Evolutionary conservation across 106 monocot species (phyloP), one percentile per base, ranked within the genome.

Genomic region (Posidonia australis): DNA sequence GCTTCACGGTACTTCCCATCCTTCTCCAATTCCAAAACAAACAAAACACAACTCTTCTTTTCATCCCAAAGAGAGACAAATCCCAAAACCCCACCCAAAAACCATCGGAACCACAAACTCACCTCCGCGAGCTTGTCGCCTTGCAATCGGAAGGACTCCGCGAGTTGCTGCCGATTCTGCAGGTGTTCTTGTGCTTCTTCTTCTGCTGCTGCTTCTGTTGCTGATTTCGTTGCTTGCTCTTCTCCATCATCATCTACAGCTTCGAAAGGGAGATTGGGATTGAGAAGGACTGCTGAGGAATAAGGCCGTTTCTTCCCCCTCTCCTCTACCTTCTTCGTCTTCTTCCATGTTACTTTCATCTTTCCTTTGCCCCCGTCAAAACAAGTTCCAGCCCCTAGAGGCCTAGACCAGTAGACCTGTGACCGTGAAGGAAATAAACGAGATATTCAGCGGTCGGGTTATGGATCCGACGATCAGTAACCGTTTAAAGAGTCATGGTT

Each of bases 101-200:
- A 42, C 7, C 18, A 16, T 14, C 48, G 23, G 26, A 16, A 49
- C 10, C 29, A 7, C 14, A 9, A 45, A 18, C 26, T 5, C 25
- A 92, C 92, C 81, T 92, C 92, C 17, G 92, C 92, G 45, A 92
- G 74, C 44, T 63, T 79, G 62, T 85, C 67, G 30, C 92, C 92
- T 49, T 84, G 70, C 19, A 75, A 68, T 41, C 75, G 79, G 68
- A 79, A 74, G 20, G 64, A 71, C 21, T 78, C 73, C 18, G 80
- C 70, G 16, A 77, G 63, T 62, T 58, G n/a, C 60, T 52, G 28
- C 65, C 43, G 70, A 56, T 60, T 79, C 74, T 25, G 29, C 31
- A 52, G 36, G 58, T 64, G 26, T 28, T 29, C 28, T 48, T 22
- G 68, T 28, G 9, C 16, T 46, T 2, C 32, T 49, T 56, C 20